Evolutionary conservation across 495 filamentous ascomycete genomes (phyloP).

Genomic region (Beverwykella pulmonaria): DNA sequence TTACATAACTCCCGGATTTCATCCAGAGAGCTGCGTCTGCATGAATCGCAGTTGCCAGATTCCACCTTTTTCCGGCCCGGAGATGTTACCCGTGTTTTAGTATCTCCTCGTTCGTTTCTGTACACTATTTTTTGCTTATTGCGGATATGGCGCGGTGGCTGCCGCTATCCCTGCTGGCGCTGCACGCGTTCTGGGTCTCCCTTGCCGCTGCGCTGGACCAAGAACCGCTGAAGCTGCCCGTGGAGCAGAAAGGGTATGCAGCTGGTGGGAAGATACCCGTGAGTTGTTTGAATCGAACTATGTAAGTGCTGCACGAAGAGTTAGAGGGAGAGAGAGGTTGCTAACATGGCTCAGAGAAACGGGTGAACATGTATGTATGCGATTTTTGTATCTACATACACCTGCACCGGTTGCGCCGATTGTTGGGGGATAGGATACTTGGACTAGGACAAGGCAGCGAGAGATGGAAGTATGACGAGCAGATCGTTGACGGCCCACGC

Average conservation of each 20-base stretch:
- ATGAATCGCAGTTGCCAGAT: constrained; percentile 4
- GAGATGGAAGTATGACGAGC: background rate
- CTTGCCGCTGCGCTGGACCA: constrained; percentile 36
- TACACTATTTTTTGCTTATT: background rate
- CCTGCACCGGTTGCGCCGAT: background rate
- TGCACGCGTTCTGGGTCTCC: constrained; percentile 37
- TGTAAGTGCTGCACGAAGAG: constrained; percentile 47
- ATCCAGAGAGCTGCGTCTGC: background rate
- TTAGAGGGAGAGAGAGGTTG: background rate
- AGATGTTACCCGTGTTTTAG: constrained; percentile 3
- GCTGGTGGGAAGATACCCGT: constrained; percentile 59
- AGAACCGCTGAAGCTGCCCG: constrained; percentile 35
- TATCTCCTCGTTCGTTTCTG: constrained; percentile 1
- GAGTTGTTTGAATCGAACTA: constrained; percentile 66
- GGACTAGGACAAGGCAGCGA: no score
- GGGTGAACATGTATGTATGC: constrained; percentile 63
- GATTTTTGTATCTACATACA: background rate
- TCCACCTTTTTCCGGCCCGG: background rate
- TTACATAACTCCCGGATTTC: constrained; percentile 5
- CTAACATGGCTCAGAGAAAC: constrained; percentile 51
- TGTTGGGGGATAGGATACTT: no score
- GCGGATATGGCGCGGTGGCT: constrained; percentile 5
- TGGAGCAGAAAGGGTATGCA: constrained; percentile 44
- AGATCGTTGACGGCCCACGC: constrained; percentile 23
- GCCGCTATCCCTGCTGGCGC: constrained; percentile 15